Conservation (phyloP, 2,329 filamentous ascomycete genomes). For the Fusarium chuoi region DNA sequence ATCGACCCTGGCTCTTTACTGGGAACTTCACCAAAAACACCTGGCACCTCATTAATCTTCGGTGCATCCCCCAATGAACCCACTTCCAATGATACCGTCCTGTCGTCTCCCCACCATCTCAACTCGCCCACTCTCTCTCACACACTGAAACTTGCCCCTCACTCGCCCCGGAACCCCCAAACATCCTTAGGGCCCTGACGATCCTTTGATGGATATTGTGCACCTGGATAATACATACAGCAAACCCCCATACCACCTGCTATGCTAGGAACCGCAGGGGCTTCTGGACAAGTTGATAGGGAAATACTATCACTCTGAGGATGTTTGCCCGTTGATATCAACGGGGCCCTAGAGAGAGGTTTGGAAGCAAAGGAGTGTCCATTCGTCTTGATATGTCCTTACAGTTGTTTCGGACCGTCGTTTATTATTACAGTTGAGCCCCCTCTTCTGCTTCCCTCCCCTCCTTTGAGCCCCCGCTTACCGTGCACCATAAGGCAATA, state of each 20-base stretch:
- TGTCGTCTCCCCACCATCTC: slow-evolving; percentile 19
- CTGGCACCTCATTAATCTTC: not conserved
- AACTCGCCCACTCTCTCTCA: slow-evolving; percentile 8
- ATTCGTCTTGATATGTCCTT: not conserved
- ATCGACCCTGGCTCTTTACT: slow-evolving; percentile 4
- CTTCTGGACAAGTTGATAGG: not conserved
- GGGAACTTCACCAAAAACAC: not conserved
- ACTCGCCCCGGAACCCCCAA: slow-evolving; percentile 25
- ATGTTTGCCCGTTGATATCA: not conserved
- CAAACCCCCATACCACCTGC: not conserved
- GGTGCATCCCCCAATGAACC: slow-evolving; percentile 5
- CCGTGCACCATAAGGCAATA: slow-evolving; percentile 14
- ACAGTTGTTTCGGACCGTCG: slow-evolving; percentile 6
- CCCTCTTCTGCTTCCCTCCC: slow-evolving; percentile 12
- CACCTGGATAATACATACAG: slow-evolving; percentile 21
- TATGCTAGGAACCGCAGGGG: not conserved
- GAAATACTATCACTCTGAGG: not conserved
- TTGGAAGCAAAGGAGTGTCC: slow-evolving; percentile 2
- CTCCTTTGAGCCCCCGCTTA: slow-evolving; percentile 14
- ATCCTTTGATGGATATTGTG: slow-evolving; percentile 28
- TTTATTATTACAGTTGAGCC: slow-evolving; percentile 1
- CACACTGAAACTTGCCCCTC: slow-evolving; percentile 41
- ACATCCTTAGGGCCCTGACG: slow-evolving; percentile 38
- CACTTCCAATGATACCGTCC: slow-evolving; percentile 27
- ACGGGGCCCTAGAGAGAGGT: not conserved